phyloP scores from a whole-genome alignment of 2,329 filamentous ascomycete species.

The Sordariomycetes sp. region DNA sequence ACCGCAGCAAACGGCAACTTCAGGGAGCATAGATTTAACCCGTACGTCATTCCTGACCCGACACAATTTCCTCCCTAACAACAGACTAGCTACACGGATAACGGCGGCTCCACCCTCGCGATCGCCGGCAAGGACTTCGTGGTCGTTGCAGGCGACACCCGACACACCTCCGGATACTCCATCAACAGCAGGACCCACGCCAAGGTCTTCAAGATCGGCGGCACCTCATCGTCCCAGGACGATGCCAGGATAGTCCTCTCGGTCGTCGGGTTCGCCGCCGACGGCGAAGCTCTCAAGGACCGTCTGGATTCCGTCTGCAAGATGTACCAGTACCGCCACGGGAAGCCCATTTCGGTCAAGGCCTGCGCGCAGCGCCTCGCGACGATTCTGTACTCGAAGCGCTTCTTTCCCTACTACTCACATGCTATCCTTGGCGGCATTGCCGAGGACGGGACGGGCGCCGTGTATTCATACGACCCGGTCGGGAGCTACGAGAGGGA shows the following conservation, averaged over 20 bases:
- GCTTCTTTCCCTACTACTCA: constrained; percentile 98
- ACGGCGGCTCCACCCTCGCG: constrained; percentile 89
- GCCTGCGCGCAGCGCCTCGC: constrained; percentile 91
- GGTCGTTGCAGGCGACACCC: constrained; percentile 94
- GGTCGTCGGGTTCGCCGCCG: constrained; percentile 90
- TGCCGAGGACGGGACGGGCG: constrained; percentile 88
- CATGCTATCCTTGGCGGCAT: constrained; percentile 87
- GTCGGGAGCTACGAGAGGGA: constrained; percentile 97
- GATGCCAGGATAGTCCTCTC: constrained; percentile 81
- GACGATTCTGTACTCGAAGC: constrained; percentile 92
- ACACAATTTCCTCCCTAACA: constrained; percentile 3
- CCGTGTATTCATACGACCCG: constrained; percentile 94
- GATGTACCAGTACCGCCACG: constrained; percentile 97
- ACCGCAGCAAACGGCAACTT: constrained; percentile 38
- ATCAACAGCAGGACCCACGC: constrained; percentile 95
- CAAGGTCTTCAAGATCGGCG: constrained; percentile 96
- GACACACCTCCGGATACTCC: constrained; percentile 90
- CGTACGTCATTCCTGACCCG: constrained; percentile 41
- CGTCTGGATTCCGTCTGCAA: constrained; percentile 90
- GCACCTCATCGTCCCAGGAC: constrained; percentile 71
- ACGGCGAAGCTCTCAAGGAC: constrained; percentile 88
- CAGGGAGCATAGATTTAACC: constrained; percentile 77
- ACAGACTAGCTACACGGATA: constrained; percentile 73
- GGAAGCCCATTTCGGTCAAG: constrained; percentile 88
- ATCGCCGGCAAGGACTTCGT: constrained; percentile 91